Evolutionary conservation across 345 rosid genomes (phyloP).

Genomic region (Dimocarpus longan): DNA sequence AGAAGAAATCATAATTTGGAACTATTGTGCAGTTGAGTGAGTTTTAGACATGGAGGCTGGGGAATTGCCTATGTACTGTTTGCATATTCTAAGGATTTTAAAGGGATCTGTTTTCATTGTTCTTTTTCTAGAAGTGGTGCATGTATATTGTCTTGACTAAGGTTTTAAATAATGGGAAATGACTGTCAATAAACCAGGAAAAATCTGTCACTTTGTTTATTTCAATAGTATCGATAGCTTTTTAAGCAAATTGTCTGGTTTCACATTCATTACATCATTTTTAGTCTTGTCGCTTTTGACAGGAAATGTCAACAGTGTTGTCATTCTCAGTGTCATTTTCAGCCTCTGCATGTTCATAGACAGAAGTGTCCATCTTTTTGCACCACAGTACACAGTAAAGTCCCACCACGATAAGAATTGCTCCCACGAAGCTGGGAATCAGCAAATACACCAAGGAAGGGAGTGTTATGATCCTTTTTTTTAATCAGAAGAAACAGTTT

Average conservation of each 20-base stretch:
- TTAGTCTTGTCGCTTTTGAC: background rate
- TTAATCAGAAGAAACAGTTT: background rate
- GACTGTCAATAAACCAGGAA: too few relatives aligned
- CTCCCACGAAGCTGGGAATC: constrained; percentile 35
- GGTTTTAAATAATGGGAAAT: too few relatives aligned
- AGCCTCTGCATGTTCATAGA: constrained; percentile 3
- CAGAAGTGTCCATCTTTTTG: constrained; percentile 30
- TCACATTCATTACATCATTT: background rate
- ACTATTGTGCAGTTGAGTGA: background rate
- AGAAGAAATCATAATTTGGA: background rate
- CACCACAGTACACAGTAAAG: constrained; percentile 45
- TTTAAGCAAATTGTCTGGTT: background rate
- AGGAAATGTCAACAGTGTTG: constrained; percentile 13
- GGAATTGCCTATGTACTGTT: too few relatives aligned
- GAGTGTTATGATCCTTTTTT: background rate
- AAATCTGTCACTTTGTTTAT: too few relatives aligned
- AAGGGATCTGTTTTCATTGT: too few relatives aligned
- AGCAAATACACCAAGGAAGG: background rate
- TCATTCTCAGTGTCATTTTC: background rate
- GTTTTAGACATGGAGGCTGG: background rate
- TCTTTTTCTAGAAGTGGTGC: too few relatives aligned
- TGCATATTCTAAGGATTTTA: too few relatives aligned
- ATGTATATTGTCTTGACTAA: too few relatives aligned
- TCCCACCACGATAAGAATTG: constrained; percentile 37
- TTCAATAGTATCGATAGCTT: too few relatives aligned